Percentiles rank a stretch among this genome's conserved stretches.
phyloP scores from a whole-genome alignment of 2,329 filamentous ascomycete species.

The Trichothecium sympodiale region DNA sequence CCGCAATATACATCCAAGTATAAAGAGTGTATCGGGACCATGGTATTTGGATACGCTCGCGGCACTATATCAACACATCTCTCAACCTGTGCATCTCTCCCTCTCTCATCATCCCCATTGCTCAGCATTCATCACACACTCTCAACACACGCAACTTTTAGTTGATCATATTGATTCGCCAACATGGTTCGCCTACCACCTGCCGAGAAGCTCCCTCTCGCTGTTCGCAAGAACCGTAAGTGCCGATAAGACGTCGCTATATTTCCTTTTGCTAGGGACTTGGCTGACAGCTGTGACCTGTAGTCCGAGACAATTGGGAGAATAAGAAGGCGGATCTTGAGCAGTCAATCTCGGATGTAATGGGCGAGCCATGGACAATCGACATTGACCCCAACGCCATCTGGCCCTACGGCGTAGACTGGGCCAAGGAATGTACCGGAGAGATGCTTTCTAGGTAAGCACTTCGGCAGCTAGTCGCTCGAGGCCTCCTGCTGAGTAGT shows the following conservation, averaged over 20 bases:
- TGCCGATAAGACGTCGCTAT: slow-evolving; percentile 5
- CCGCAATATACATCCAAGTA: too few species aligned
- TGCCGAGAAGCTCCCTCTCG: slow-evolving; percentile 38
- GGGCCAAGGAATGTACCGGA: slow-evolving; percentile 30
- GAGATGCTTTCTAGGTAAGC: slow-evolving; percentile 20
- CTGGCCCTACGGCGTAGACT: slow-evolving; percentile 34
- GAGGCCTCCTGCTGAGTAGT: too few species aligned
- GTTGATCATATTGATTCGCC: too few species aligned
- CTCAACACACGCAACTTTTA: too few species aligned
- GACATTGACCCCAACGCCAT: slow-evolving; percentile 34
- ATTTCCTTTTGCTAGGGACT: too few species aligned
- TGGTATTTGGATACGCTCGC: too few species aligned
- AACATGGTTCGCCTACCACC: slow-evolving; percentile 25
- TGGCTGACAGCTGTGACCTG: background rate
- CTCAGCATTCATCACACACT: too few species aligned
- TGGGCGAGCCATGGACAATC: slow-evolving; percentile 38
- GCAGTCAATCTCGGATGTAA: slow-evolving; percentile 28
- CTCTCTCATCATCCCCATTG: too few species aligned
- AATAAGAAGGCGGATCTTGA: slow-evolving; percentile 32
- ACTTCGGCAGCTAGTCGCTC: too few species aligned
- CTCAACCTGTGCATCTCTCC: too few species aligned
- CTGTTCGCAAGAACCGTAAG: slow-evolving; percentile 39
- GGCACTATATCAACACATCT: too few species aligned
- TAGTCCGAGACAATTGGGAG: slow-evolving; percentile 43
- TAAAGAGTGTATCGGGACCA: too few species aligned